These are phyloP conservation scores for Erodium trifolium DNA, from an alignment of 441 rosid species.

Conservation along the genomic window DNA sequence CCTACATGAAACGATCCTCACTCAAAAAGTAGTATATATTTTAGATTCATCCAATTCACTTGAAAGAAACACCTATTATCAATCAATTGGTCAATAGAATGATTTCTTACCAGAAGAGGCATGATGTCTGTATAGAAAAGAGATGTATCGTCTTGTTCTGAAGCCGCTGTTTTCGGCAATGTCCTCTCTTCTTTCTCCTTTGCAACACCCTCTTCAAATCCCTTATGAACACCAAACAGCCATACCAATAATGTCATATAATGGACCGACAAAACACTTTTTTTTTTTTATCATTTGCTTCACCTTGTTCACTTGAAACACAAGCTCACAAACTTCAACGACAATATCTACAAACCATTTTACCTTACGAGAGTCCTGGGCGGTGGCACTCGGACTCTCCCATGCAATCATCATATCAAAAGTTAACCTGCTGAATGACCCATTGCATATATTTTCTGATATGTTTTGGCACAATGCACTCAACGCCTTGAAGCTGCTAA, in stretches of 20 bases:
- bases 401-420: constrained; percentile 88
- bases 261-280: neutral
- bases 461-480: constrained; percentile 36
- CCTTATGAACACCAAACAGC: constrained; percentile 5
- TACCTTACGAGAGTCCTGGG: constrained; percentile 37
- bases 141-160: constrained; percentile 59
- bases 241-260: neutral
- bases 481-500: constrained; percentile 52
- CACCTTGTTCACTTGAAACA: neutral
- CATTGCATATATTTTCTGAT: constrained; percentile 53
- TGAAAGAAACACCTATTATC: neutral
- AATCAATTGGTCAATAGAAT: neutral
- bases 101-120: constrained; percentile 79
- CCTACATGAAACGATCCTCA: constrained; percentile 34
- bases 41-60: neutral
- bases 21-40: neutral
- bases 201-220: constrained; percentile 41
- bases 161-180: constrained; percentile 22
- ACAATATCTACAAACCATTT: neutral
- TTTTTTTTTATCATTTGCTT: too few species aligned
- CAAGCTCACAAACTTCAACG: too few species aligned
- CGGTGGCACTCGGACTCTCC: constrained; percentile 53
- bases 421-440: constrained; percentile 55
- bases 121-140: constrained; percentile 84
- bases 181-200: constrained; percentile 63